Evolutionary conservation across 345 rosid species (phyloP).

Genomic region (Euclidium syriacum): DNA sequence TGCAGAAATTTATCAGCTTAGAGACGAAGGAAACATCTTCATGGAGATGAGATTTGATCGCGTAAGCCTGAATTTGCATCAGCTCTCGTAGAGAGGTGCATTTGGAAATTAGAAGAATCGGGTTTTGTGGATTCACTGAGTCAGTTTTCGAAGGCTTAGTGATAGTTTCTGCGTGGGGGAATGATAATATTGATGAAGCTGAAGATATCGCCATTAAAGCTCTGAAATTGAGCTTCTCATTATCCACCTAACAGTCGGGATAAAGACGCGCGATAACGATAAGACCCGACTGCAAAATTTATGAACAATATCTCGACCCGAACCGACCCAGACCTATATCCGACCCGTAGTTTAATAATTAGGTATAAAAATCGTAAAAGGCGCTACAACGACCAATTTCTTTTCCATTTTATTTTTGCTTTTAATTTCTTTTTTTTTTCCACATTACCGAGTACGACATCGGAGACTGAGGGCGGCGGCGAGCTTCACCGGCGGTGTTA

Average conservation of each 20-base stretch:
- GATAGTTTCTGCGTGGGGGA: constrained; percentile 16
- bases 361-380: constrained; percentile 24
- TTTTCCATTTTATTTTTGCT: constrained; percentile 12
- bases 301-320: not conserved
- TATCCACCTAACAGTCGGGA: not conserved
- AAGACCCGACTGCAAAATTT: constrained; percentile 15
- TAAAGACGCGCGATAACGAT: not conserved
- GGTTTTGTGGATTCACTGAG: constrained; percentile 16
- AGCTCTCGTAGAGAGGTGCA: constrained; percentile 50
- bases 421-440: constrained; percentile 1
- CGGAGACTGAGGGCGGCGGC: constrained; percentile 33
- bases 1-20: constrained; percentile 60
- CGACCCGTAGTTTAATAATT: not conserved
- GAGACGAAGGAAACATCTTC: constrained; percentile 40
- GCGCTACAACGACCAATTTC: constrained; percentile 31
- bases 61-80: constrained; percentile 64
- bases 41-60: constrained; percentile 57
- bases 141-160: not conserved
- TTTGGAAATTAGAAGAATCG: constrained; percentile 40
- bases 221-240: constrained; percentile 22
- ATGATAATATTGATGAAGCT: constrained; percentile 9
- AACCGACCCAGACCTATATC: not conserved
- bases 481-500: constrained; percentile 25
- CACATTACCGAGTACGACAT: constrained; percentile 17
- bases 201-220: constrained; percentile 42